Base-by-base conservation (phyloP, 176 grass and related monocot genomes). In the Aegilops tauschii region DNA sequence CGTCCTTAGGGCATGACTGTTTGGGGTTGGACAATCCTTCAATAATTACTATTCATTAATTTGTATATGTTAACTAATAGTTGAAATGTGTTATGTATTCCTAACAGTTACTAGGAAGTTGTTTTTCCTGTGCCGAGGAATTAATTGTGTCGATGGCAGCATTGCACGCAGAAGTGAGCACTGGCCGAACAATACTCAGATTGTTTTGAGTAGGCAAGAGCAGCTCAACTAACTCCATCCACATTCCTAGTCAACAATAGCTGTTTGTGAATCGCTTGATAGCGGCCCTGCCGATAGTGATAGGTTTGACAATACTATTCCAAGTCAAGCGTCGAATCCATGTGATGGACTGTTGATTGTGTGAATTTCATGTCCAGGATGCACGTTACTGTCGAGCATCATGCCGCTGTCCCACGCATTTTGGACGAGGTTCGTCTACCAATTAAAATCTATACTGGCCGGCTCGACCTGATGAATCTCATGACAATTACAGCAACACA, bases 171-270 rank as follows among this genome's bases (percentile, higher is more conserved):
- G 77, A 69, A 49, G 83, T 70, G 45, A 70, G 61, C 23, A 18
- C 29, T 18, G 80, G 17, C 47, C 47, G 13, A 50, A 1, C 21
- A 58, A 63, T 73, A 67, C 65, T 16, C n/a, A 3, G 79, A 71
- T 86, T 86, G 88, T 72, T 86, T 77, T 3, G 31, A 47, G 84
- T 86, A 73, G 88, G 88, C 73, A 28, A 65, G 73, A 65, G 73
- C 73, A 32, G 88, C 31, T 86, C 84, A 83, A 40, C 88, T 27
- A 86, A 71, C 88, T 65, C 84, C 2, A 86, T 12, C 80, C 49
- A 5, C 49, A 17, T 1, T 11, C 16, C 29, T 35, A 32, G 31
- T 32, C 31, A 32, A 32, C 31, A 3, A 32, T 32, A 23, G 5
- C 1, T 5, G 11, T 21, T 12, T 70, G 18, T 82, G 29, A 16